Base-by-base conservation (phyloP, 2,329 filamentous ascomycete genomes). In the Didymosphaeria variabile region DNA sequence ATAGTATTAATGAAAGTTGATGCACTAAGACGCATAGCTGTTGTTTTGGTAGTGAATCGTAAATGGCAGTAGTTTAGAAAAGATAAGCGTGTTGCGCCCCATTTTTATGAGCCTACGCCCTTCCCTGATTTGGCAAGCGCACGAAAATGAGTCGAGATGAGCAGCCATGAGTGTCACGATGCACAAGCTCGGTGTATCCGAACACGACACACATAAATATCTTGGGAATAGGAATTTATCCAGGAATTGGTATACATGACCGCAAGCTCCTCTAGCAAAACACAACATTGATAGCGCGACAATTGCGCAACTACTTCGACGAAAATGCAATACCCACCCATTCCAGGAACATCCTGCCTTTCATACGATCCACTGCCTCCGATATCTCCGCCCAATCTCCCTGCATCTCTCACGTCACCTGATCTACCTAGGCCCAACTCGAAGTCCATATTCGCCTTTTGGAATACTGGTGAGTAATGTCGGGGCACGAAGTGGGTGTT, bases 401-500 rank as follows among this genome's bases (percentile, higher is more conserved):
- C 66, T 7, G 5, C 29, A 17, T 42, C 49, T 1, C 63, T 71
- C 6, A 62, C 57, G 1, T 31, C 53, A 7, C 67, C 66, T 3
- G 54, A 80, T 79, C 0, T 66, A 64, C 76, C 81, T 21, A 71
- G 83, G 31, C 69, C 74, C 0, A 70, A 74, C 32, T 79, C 82
- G 49, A 87, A 87, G 69, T 86, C 86, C 51, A 75, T 87, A 29
- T 88, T 85, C 80, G 85, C 86, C 68, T 88, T 86, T 74, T 88
- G 86, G 86, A 80, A 87, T 69, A 75, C 74, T 3, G 85, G 85
- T 29, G 26, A 1, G 26, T 29, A 29, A 29, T 29, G 26, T 29
- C 26, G 26, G 6, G 26, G 26, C 6, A 6, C 26, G 6, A 29
- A 29, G 4, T 29, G 26, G 26, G 26, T 29, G 26, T 29, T 29